Evolutionary conservation across 2,329 filamentous ascomycete species (phyloP).

Genomic region (Aspergillus floridensis): DNA sequence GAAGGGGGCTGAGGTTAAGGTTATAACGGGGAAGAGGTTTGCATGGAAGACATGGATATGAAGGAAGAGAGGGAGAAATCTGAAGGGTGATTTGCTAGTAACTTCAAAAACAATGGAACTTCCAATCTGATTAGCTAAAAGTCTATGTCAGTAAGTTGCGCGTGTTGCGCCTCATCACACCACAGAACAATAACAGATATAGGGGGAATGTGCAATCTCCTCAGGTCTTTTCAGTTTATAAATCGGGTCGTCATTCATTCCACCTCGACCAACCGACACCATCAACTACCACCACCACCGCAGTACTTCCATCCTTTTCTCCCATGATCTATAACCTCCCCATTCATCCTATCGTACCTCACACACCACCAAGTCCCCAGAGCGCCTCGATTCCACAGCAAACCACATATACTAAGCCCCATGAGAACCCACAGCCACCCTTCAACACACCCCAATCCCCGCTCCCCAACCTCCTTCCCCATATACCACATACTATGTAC

Average conservation of each 20-base stretch:
- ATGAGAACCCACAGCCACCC: neutral
- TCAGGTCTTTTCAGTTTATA: constrained; percentile 49
- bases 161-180: neutral
- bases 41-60: neutral
- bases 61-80: neutral
- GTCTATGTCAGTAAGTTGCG: neutral
- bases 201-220: constrained; percentile 26
- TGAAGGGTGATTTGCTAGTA: neutral
- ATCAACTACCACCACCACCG: constrained; percentile 20
- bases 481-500: neutral
- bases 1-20: neutral
- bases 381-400: neutral
- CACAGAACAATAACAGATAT: neutral
- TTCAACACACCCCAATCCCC: neutral
- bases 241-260: constrained; percentile 39
- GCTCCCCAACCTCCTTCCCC: neutral
- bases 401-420: neutral
- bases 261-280: constrained; percentile 15
- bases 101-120: constrained; percentile 4
- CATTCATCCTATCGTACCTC: constrained; percentile 12
- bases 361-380: constrained; percentile 17
- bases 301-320: constrained; percentile 23
- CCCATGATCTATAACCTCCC: neutral
- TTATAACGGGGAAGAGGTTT: neutral
- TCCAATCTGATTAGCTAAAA: neutral